Base-by-base conservation (phyloP, 2,329 filamentous ascomycete genomes). In the Beauveria rudraprayagi region DNA sequence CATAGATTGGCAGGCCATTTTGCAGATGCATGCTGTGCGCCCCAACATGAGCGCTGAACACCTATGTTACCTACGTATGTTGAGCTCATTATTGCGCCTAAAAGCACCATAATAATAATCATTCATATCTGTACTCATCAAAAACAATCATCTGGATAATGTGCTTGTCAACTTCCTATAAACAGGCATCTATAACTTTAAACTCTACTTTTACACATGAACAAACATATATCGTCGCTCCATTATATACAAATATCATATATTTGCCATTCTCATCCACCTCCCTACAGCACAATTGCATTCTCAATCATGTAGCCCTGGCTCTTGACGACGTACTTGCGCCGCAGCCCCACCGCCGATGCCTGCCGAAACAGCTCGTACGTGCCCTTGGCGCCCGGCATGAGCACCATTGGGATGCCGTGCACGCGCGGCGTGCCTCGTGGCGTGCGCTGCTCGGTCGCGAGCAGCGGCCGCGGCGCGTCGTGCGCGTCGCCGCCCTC, bases 331-430 rank as follows among this genome's bases (percentile, higher is more conserved):
- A 84, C 84, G 73, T 92, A 97, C 67, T 90, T 80, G 70, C 92
- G 82, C 69, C 89, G 84, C 63, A 97, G 76, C 0, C 91, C 92
- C 2, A 97, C 73, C 3, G 84, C 86, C 60, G 78, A 80, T n/a
- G 88, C 85, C 50, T 77, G 75, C 47, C 75, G 78, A 37, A 97
- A 77, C 61, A 86, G 74, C 30, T 81, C 79, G 67, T 91, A 88
- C 40, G 75, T 72, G 14, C 72, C 74, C 46, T 86, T 79, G 0
- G 87, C 88, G 0, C 90, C 91, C 0, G 85, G 85, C 22, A 96
- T 83, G 83, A 97, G 90, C 44, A 96, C 81, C 83, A 97, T 85
- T 14, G 90, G 84, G 43, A 97, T 87, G 2, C 87, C 87, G 67
- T 92, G 81, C 47, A 85, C 82, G 11, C 92, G 78, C 58, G 81